Evolutionary conservation across 495 filamentous ascomycete species (phyloP), one percentile per base, ranked within the genome.

Genomic region (Chaetomium fimeti): DNA sequence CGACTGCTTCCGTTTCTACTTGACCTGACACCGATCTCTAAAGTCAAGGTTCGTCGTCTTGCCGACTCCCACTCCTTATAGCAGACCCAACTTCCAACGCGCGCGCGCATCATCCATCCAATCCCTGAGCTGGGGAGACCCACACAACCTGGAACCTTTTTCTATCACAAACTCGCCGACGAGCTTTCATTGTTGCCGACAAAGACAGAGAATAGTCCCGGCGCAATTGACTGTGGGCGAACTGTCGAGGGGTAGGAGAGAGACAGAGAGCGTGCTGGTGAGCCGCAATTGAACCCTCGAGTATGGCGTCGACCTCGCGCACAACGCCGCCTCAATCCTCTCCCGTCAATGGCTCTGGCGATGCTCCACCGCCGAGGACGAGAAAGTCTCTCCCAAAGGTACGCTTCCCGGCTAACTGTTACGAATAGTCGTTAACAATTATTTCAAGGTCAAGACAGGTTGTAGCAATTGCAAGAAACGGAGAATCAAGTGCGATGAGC

Each of bases 401-500:
- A 55, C 82, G 79, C 71, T 36, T 36, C 32, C 12, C 32, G 32
- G 8, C 6, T n/a, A 36, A 36, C 32, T 36, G 8, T 36, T 36
- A 9, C 8, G 8, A 36, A 11, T 36, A 11, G 32, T 9, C 32
- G 32, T 11, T 36, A 36, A 36, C 32, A 36, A 36, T 36, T 36
- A 5, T 36, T 36, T 36, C 32, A 36, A 36, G 32, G 32, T 36
- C 7, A 36, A 36, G 12, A 85, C 83, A 1, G 83, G 83, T 18
- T 85, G 83, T 69, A 78, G 74, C 62, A 83, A 81, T 74, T 85
- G 83, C 83, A 85, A 84, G 81, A 81, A 81, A 55, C 79, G 87
- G 48, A 80, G 81, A 66, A 86, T 89, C 29, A 88, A 89, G 75
- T 89, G 87, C 74, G 87, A 85, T 72, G 87, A 89, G 71, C 78